Percentiles rank a stretch among this genome's conserved stretches.
Conservation (phyloP, 805 yeast genomes). For the Kazachstania martiniae region DNA sequence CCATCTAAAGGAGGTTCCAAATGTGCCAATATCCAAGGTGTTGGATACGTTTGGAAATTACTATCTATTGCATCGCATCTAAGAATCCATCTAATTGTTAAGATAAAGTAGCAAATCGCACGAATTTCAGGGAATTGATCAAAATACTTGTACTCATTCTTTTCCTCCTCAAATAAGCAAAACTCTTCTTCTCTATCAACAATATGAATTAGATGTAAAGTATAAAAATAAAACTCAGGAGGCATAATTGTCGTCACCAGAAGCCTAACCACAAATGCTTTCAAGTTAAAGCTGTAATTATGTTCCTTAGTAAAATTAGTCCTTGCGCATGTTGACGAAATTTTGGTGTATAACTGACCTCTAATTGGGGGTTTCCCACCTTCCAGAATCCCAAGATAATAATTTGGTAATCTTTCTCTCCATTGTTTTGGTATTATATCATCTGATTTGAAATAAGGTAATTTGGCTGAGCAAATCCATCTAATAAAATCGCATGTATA, state of each 20-base stretch:
- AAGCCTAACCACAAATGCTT: slow-evolving; percentile 16
- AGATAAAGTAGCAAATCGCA: slow-evolving; percentile 13
- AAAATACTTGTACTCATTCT: slow-evolving; percentile 6
- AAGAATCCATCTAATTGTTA: slow-evolving; percentile 15
- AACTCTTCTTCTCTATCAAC: slow-evolving; percentile 6
- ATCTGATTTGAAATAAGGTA: slow-evolving; percentile 40
- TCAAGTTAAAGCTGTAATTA: slow-evolving; percentile 7
- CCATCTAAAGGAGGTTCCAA: no score
- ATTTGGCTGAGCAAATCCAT: slow-evolving; percentile 32
- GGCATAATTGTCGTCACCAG: slow-evolving; percentile 13
- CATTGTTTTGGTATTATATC: slow-evolving; percentile 31
- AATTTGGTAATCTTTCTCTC: slow-evolving; percentile 30
- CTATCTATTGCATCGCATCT: slow-evolving; percentile 8
- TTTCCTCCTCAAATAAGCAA: slow-evolving; percentile 5
- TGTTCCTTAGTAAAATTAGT: slow-evolving; percentile 7
- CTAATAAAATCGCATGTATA: slow-evolving; percentile 38
- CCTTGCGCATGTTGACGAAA: slow-evolving; percentile 4
- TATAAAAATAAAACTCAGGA: slow-evolving; percentile 17
- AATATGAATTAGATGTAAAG: slow-evolving; percentile 7
- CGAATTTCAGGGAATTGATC: slow-evolving; percentile 16
- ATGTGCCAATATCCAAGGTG: slow-evolving; percentile 4
- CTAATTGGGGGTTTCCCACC: slow-evolving; percentile 31
- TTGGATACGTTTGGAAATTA: slow-evolving; percentile 7
- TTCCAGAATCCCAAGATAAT: slow-evolving; percentile 29
- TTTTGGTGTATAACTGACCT: slow-evolving; percentile 3